Evolutionary conservation across 78 protist species (phyloP), one percentile per base, ranked within the genome.

Genomic region (Dictyostelium capitatum): DNA sequence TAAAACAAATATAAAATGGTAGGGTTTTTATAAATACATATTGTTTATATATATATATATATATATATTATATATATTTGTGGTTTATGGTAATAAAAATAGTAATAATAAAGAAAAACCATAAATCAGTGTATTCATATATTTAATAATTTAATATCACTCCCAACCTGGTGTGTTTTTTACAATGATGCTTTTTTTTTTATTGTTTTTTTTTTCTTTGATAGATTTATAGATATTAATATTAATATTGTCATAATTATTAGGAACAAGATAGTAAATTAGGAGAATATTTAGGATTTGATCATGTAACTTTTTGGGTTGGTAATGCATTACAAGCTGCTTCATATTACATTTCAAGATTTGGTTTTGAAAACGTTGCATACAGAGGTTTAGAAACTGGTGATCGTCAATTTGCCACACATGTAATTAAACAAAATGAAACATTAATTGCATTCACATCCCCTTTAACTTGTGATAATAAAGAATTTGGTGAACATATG

Each of bases 301-400:
- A 85, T 59, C 92, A 85, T 59, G 57, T 73, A 25, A 85, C 92
- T 6, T 85, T 85, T 72, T 85, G 92, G 97, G 97, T 95, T 11
- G 98, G 98, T 62, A 98, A 98, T 85, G 99, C 99, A 12, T 87
- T 95, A 69, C 99, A 98, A 90, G 96, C 98, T 6, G 97, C 99
- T 0, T 28, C 37, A 12, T 98, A 15, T 28, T 98, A 96, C 90
- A 62, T 41, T 85, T 47, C 92, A 5, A 95, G 99, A 80, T 93
- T 97, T 53, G 99, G 99, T 30, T 97, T 98, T 62, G 37, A 78
- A 82, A 89, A 82, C 57, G 20, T 94, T 28, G 98, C 97, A 6
- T 98, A 97, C 94, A 43, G 79, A 6, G 98, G 99, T 41, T 90
- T 98, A 10, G 99, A 98, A 93, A 98, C 96, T 57, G 98, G 98